Conservation (phyloP, 345 rosid species). For the Eucalyptus decipiens region DNA sequence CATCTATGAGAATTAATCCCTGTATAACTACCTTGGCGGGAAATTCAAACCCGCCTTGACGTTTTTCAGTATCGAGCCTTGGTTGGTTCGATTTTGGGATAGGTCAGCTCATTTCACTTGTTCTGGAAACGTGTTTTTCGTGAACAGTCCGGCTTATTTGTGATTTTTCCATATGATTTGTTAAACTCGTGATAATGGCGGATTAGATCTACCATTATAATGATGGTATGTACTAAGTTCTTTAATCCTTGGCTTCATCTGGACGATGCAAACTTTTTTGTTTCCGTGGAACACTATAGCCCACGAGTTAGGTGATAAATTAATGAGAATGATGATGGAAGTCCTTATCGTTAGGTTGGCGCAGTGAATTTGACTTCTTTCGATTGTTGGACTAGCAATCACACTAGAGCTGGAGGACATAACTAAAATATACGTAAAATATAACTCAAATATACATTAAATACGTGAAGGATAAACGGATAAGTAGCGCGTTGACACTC, state of each 20-base stretch:
- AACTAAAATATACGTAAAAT: background rate
- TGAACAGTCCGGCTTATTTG: background rate
- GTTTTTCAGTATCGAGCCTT: background rate
- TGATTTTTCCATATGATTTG: background rate
- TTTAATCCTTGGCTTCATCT: background rate
- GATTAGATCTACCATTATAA: background rate
- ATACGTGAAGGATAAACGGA: background rate
- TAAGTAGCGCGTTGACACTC: background rate
- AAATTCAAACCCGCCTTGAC: background rate
- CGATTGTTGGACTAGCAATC: background rate
- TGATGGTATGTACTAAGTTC: background rate
- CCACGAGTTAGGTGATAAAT: background rate
- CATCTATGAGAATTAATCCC: background rate
- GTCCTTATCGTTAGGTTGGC: background rate
- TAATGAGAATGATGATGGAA: background rate
- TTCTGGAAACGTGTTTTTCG: background rate
- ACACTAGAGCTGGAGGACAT: background rate
- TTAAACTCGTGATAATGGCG: background rate
- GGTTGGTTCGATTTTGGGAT: background rate
- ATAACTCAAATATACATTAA: background rate
- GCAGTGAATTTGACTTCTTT: background rate
- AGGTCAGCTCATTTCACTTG: rapidly evolving
- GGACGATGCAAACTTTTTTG: background rate
- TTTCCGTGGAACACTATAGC: background rate
- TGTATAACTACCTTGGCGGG: background rate